phyloP scores from a whole-genome alignment of 805 yeast genomes.

The Cephaloascus fragrans region DNA sequence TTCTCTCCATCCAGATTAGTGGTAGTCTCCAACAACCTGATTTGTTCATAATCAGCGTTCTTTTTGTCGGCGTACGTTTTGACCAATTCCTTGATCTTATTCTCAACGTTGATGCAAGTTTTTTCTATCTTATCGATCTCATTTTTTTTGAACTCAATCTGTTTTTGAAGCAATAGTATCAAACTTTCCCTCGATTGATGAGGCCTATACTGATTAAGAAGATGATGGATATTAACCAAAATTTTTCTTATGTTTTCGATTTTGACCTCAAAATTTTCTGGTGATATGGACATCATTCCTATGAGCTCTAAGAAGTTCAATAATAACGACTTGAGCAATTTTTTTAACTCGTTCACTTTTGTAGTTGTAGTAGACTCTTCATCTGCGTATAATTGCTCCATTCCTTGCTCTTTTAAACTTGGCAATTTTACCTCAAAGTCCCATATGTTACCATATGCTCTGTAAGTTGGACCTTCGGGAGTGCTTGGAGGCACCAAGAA shows the following conservation, averaged over 20 bases:
- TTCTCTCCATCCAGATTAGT: not conserved
- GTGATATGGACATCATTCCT: constrained; percentile 68
- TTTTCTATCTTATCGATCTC: constrained; percentile 39
- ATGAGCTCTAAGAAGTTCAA: constrained; percentile 75
- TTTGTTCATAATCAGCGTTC: not conserved
- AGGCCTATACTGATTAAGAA: constrained; percentile 85
- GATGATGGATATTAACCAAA: constrained; percentile 82
- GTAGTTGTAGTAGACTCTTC: constrained; percentile 28
- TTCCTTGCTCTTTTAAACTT: constrained; percentile 65
- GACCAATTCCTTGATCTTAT: constrained; percentile 17
- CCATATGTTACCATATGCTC: constrained; percentile 92
- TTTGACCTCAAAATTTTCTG: constrained; percentile 47
- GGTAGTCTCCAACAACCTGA: not conserved
- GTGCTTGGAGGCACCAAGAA: constrained; percentile 56
- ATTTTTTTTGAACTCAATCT: constrained; percentile 50
- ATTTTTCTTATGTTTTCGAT: constrained; percentile 74
- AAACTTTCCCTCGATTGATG: constrained; percentile 91
- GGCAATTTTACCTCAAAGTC: constrained; percentile 70
- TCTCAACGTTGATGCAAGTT: constrained; percentile 28
- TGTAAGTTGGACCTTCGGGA: constrained; percentile 56
- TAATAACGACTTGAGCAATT: constrained; percentile 67
- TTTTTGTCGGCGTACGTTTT: constrained; percentile 1
- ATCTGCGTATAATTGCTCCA: constrained; percentile 56
- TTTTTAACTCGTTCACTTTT: constrained; percentile 68
- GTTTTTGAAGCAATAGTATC: constrained; percentile 62